These are phyloP conservation scores for Pleurotus cornucopiae DNA, from an alignment of 768 basidiomycete species.

Conservation along the genomic window DNA sequence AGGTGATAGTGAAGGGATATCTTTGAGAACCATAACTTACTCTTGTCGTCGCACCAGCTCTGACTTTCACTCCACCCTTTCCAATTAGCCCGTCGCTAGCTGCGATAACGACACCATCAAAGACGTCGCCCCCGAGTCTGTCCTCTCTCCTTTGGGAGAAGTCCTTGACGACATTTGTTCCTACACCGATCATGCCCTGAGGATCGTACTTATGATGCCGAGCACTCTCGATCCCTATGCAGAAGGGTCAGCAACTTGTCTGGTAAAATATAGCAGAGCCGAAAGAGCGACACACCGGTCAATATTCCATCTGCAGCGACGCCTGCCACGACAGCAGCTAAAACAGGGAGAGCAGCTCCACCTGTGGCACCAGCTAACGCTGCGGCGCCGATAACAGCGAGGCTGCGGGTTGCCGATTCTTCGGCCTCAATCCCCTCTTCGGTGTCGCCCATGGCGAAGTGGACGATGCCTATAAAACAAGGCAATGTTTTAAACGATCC, in stretches of 20 bases:
- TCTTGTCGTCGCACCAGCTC: neutral
- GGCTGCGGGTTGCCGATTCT: too few species aligned
- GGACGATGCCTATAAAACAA: too few species aligned
- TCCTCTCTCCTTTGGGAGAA: neutral
- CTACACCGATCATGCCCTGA: slow-evolving; percentile 1
- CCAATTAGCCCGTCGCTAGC: neutral
- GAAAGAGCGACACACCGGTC: neutral
- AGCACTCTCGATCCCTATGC: neutral
- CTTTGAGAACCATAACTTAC: neutral
- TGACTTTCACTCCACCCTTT: neutral
- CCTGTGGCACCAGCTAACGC: neutral
- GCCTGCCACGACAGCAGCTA: neutral
- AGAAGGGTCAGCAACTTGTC: neutral
- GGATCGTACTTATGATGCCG: neutral
- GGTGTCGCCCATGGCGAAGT: too few species aligned
- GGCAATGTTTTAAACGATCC: too few species aligned
- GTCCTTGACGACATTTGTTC: too few species aligned
- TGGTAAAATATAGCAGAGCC: neutral
- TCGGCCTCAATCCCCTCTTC: too few species aligned
- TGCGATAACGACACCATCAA: neutral
- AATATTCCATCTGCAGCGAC: neutral
- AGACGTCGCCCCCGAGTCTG: neutral
- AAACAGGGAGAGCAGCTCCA: neutral
- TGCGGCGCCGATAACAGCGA: neutral
- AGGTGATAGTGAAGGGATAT: neutral